phyloP scores from a whole-genome alignment of 257 asterid species.

The Nicotiana tabacum region DNA sequence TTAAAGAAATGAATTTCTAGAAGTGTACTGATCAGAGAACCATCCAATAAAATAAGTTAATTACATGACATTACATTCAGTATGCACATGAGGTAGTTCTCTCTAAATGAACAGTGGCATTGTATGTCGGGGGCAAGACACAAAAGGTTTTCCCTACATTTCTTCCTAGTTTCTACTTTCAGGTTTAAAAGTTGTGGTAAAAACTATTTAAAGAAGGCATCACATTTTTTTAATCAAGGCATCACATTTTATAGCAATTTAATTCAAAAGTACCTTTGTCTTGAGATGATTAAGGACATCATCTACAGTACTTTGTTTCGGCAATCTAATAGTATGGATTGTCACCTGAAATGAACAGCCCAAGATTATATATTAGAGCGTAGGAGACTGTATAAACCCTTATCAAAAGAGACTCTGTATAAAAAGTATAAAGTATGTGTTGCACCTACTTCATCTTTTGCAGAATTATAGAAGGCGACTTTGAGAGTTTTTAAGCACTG shows the following conservation, averaged over 20 bases:
- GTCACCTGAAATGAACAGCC: conserved; percentile 16
- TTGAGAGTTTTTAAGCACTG: conserved; percentile 53
- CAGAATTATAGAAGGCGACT: conserved; percentile 46
- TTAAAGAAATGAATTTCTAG: not conserved
- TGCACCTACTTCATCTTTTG: conserved; percentile 43
- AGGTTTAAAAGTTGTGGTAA: conserved; percentile 4
- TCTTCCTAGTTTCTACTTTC: not conserved
- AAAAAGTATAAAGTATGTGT: not conserved
- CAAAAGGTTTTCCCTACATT: not conserved
- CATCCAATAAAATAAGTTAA: not conserved
- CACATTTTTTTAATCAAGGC: not conserved
- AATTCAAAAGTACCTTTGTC: conserved; percentile 31
- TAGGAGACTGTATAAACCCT: not conserved
- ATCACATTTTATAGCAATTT: not conserved
- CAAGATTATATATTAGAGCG: not conserved
- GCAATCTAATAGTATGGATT: conserved; percentile 41
- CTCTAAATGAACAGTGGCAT: not conserved
- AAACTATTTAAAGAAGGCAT: not conserved
- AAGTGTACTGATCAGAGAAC: not conserved
- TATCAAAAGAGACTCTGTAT: not conserved
- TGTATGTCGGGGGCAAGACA: not conserved
- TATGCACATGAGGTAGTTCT: not conserved
- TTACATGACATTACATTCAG: not conserved
- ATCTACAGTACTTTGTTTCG: conserved; percentile 46
- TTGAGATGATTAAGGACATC: conserved; percentile 52